A percentile compares a stretch with the other conserved stretches of the same genome.
These are phyloP conservation scores for Suhomyces xylopsoci DNA, from an alignment of 805 yeast species.

Conservation along the genomic window DNA sequence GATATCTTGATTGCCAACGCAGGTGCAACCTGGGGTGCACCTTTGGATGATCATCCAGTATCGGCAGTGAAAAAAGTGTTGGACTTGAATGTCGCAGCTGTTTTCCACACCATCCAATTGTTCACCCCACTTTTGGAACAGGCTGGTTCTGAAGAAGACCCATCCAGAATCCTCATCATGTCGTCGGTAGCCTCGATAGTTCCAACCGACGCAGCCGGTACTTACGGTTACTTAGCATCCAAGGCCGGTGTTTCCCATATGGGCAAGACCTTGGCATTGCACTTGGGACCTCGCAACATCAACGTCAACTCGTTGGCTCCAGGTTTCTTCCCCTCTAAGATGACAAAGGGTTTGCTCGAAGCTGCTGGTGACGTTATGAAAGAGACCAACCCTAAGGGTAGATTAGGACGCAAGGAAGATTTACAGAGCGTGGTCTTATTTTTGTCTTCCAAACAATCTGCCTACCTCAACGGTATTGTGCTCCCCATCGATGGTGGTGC, in stretches of 20 bases:
- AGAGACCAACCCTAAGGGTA: conserved; percentile 54
- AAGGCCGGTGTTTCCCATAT: conserved; percentile 73
- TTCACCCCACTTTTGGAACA: conserved; percentile 56
- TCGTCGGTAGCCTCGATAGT: conserved; percentile 62
- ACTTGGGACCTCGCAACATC: conserved; percentile 63
- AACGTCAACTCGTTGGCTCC: conserved; percentile 73
- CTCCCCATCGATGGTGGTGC: conserved; percentile 73
- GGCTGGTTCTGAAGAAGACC: conserved; percentile 53
- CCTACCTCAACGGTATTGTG: conserved; percentile 64
- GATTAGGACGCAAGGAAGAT: conserved; percentile 63
- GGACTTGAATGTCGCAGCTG: conserved; percentile 63
- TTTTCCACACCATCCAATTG: conserved; percentile 61
- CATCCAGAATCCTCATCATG: conserved; percentile 62
- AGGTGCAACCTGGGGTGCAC: conserved; percentile 78
- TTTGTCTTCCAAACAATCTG: conserved; percentile 51
- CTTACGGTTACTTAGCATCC: conserved; percentile 70
- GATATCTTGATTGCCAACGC: conserved; percentile 74
- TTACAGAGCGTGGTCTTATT: conserved; percentile 53
- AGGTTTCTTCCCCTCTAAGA: conserved; percentile 73
- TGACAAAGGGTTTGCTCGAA: conserved; percentile 63
- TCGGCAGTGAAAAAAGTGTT: conserved; percentile 60
- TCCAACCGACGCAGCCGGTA: conserved; percentile 47
- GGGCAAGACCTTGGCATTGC: conserved; percentile 60
- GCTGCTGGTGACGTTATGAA: conserved; percentile 47
- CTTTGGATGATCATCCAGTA: conserved; percentile 57